phyloP scores from a whole-genome alignment of 2,329 filamentous ascomycete species.

The Monosporascus sp. region DNA sequence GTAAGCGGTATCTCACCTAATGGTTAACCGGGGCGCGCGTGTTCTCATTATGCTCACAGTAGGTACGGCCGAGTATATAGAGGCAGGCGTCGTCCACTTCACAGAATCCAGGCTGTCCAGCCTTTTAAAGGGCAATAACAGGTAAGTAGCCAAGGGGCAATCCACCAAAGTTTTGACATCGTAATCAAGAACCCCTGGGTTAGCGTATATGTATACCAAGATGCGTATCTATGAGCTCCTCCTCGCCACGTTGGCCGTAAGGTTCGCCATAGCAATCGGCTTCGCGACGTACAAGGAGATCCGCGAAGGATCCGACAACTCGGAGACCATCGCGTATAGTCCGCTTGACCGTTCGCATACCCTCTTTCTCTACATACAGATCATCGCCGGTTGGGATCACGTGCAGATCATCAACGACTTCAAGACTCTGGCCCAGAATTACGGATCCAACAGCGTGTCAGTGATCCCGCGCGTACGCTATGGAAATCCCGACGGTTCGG shows the following conservation, averaged over 20 bases:
- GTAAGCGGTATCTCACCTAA: too few species aligned
- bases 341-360: constrained; percentile 6
- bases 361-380: constrained; percentile 13
- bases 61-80: too few species aligned
- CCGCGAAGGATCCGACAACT: constrained; percentile 8
- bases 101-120: too few species aligned
- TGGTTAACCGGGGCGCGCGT: too few species aligned
- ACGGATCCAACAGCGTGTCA: constrained; percentile 5
- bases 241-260: neutral
- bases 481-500: constrained; percentile 2
- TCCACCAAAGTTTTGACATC: too few species aligned
- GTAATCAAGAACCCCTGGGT: too few species aligned
- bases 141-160: too few species aligned
- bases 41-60: too few species aligned
- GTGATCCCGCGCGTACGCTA: constrained; percentile 11
- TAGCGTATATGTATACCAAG: neutral
- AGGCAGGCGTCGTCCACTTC: too few species aligned
- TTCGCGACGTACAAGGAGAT: constrained; percentile 12
- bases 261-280: neutral
- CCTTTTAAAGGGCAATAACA: too few species aligned
- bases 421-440: constrained; percentile 5
- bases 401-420: constrained; percentile 8
- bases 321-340: constrained; percentile 3
- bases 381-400: constrained; percentile 8
- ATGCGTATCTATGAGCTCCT: neutral